Evolutionary conservation across 257 asterid species (phyloP).

Genomic region (Salvia rosmarinus): DNA sequence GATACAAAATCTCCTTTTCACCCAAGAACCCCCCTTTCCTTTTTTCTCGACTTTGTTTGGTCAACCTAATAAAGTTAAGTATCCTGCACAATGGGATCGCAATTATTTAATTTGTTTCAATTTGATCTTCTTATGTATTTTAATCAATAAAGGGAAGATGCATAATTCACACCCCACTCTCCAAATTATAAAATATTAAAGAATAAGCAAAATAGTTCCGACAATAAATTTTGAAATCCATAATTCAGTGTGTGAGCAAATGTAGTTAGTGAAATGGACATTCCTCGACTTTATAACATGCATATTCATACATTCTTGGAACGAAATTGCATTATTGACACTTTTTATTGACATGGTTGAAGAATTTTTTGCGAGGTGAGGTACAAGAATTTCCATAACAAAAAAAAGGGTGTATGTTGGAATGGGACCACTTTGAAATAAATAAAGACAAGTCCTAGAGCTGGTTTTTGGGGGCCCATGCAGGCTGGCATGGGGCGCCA

Average conservation of each 20-base stretch:
- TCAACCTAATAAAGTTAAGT: constrained; percentile 17
- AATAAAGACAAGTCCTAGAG: constrained; percentile 35
- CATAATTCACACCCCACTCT: no score
- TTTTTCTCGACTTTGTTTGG: not conserved
- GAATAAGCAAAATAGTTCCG: not conserved
- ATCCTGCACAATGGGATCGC: not conserved
- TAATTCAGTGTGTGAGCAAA: constrained; percentile 25
- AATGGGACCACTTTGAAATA: constrained; percentile 43
- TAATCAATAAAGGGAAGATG: no score
- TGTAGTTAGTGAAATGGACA: constrained; percentile 25
- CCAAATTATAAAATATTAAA: no score
- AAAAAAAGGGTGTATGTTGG: constrained; percentile 17
- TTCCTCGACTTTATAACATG: constrained; percentile 25
- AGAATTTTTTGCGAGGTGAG: constrained; percentile 12
- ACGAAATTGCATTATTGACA: constrained; percentile 29
- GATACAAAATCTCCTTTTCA: not conserved
- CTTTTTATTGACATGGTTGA: constrained; percentile 24
- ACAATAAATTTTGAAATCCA: not conserved
- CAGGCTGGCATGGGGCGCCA: constrained; percentile 3
- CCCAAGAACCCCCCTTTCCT: not conserved
- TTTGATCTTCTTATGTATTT: not conserved
- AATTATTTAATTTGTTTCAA: not conserved
- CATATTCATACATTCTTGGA: constrained; percentile 30
- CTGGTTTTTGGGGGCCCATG: constrained; percentile 31
- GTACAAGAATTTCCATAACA: constrained; percentile 31